A percentile compares a stretch with the other conserved stretches of the same genome.
Evolutionary conservation across 805 yeast genomes (phyloP).

Genomic region (Saccharomycopsis javanensis): DNA sequence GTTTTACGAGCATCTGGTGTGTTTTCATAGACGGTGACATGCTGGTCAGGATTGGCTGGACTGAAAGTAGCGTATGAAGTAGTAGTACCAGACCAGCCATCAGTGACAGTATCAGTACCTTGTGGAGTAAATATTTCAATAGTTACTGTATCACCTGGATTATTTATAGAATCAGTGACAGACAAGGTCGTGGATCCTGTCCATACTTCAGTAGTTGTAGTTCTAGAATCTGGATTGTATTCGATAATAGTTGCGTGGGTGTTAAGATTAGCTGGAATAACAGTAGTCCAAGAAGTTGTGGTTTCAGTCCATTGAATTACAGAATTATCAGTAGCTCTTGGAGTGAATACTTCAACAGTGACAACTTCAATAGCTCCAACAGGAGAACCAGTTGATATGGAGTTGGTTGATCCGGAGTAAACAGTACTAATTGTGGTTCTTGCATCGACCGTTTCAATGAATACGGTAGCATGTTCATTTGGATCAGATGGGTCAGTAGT

Average conservation of each 20-base stretch:
- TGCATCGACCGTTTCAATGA: slow-evolving; percentile 1
- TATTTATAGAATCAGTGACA: neutral
- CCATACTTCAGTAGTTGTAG: slow-evolving; percentile 4
- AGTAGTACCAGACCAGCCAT: neutral
- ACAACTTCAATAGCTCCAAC: neutral
- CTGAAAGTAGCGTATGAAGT: neutral
- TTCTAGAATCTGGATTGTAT: neutral
- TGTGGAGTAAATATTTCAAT: neutral
- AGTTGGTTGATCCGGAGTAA: slow-evolving; percentile 5
- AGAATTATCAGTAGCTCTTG: slow-evolving; percentile 3
- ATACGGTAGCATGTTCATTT: neutral
- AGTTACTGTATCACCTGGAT: neutral
- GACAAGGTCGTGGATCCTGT: neutral
- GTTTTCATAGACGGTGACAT: neutral
- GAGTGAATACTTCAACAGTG: neutral
- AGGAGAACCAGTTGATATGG: neutral
- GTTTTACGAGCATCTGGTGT: neutral
- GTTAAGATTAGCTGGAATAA: neutral
- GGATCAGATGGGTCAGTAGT: neutral
- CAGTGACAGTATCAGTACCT: neutral
- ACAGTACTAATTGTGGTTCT: slow-evolving; percentile 4
- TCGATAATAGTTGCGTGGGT: neutral
- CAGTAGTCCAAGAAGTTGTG: neutral
- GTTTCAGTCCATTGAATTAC: neutral
- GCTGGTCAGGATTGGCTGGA: neutral